Base-by-base conservation (phyloP, 108 stramenopile genomes). In the Schizochytrium sp. region DNA sequence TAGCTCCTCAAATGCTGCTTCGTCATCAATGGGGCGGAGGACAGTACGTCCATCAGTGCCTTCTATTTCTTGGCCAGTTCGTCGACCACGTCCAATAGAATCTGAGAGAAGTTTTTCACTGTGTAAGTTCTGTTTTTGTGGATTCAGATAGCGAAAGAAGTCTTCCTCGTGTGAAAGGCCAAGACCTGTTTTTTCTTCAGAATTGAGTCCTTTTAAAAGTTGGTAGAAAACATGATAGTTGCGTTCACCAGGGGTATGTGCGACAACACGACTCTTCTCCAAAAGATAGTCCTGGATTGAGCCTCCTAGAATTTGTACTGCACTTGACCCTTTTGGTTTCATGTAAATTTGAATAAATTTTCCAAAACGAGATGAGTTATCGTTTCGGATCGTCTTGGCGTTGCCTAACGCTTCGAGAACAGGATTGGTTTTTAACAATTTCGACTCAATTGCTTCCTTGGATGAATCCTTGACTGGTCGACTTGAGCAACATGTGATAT, bases 171-270 rank as follows among this genome's bases (percentile, higher is more conserved):
- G 87, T 4, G 61, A 61, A 42, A 93, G 89, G 46, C 88, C n/a
- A 10, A 89, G 83, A 41, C 5, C 56, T 40, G 45, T 15, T 10
- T 72, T 50, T 4, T 83, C 89, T 46, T 69, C 41, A n/a, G 46
- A 19, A 40, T 57, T 44, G 13, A 55, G 15, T 57, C 90, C 90
- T 7, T 2, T 44, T 3, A 89, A 17, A 7, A 90, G 89, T 90
- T 92, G 91, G 87, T 95, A 95, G 91, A 95, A 95, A n/a, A 95
- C 91, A 92, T 95, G 94, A 88, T 94, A 95, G 38, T 69, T 88
- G 56, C 94, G 87, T 93, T 95, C 94, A 4, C 88, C 94, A 41
- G n/a, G 19, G 44, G 76, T 87, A 45, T 89, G 93, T 28, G 83
- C n/a, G 45, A 92, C 72, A 4, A 95, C 92, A 57, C 94, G 94